Evolutionary conservation across 257 asterid species (phyloP), one percentile per base, ranked within the genome.

Genomic region (Linaria vulgaris): DNA sequence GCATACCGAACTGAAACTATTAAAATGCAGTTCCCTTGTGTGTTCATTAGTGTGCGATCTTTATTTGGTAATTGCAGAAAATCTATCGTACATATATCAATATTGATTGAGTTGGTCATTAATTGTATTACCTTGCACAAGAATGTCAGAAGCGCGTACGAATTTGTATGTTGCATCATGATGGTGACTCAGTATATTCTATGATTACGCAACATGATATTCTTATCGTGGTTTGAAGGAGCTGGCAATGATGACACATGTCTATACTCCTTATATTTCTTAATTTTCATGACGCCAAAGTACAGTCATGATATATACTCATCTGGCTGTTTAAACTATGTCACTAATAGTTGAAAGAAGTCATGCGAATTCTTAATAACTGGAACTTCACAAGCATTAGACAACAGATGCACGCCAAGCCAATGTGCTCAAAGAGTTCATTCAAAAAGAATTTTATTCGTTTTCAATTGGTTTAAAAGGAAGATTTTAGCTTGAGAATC

Each of bases 161-260:
- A 6, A 19, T n/a, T 27, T 8, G 31, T 20, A 30, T 50, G 61
- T 20, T 22, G 50, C 41, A 34, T 34, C 10, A 8, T 3, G 41
- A 11, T 7, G 41, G 41, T 71, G 60, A 37, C 22, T 20, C 19
- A 16, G 16, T 39, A 58, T 44, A 31, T 23, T 67, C 62, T 12
- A 9, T 15, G 20, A 12, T 12, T 14, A 17, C 3, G n/a, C 12
- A 2, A 12, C 15, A 17, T 5, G 12, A 12, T 45, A 16, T 30
- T 3, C 3, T 12, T 1, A 7, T 1, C 6, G 12, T 9, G 52
- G 5, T n/a, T 15, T 21, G 52, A 46, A 46, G 52, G 16, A 46
- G 21, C n/a, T 46, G 17, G 1, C 52, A 46, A 46, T 15, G 17
- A 5, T 46, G 17, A 15, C 21, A 46, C 9, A 15, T 1, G 13